Evolutionary conservation across 1,139 yeast genomes (phyloP).

Genomic region (Taphrina flavorubra): DNA sequence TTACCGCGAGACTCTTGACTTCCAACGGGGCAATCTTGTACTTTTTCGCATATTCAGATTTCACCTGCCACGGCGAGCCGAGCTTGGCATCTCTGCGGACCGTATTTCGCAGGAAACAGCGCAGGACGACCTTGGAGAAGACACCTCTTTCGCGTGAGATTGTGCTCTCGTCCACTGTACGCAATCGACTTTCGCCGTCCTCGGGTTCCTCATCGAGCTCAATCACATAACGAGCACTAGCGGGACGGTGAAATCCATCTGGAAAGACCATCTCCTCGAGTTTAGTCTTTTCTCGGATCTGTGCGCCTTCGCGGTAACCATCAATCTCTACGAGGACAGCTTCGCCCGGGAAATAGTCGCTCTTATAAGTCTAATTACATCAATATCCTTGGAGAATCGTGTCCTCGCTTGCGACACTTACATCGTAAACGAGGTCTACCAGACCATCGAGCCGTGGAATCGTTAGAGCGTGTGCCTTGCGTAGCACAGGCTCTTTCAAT

Average conservation of each 20-base stretch:
- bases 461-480: slow-evolving; percentile 80
- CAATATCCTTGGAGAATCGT: slow-evolving; percentile 48
- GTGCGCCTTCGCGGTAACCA: slow-evolving; percentile 56
- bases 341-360: slow-evolving; percentile 92
- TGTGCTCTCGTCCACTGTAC: slow-evolving; percentile 69
- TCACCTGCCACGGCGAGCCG: slow-evolving; percentile 98
- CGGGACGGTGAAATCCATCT: slow-evolving; percentile 61
- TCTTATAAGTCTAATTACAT: slow-evolving; percentile 61
- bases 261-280: slow-evolving; percentile 54
- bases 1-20: slow-evolving; percentile 17
- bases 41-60: slow-evolving; percentile 62
- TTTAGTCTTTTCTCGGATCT: slow-evolving; percentile 62
- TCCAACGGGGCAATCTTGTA: slow-evolving; percentile 51
- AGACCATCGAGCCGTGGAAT: slow-evolving; percentile 83
- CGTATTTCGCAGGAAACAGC: slow-evolving; percentile 85
- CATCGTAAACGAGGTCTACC: slow-evolving; percentile 41
- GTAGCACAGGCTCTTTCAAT: slow-evolving; percentile 83
- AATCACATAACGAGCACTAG: slow-evolving; percentile 74
- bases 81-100: slow-evolving; percentile 79
- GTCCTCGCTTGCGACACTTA: slow-evolving; percentile 47
- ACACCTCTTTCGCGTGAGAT: slow-evolving; percentile 81
- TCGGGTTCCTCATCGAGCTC: slow-evolving; percentile 57
- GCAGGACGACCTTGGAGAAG: slow-evolving; percentile 86
- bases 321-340: slow-evolving; percentile 66
- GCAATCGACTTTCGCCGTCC: slow-evolving; percentile 58